Evolutionary conservation across 2,329 filamentous ascomycete genomes (phyloP).

Genomic region (Colletotrichum sp.): DNA sequence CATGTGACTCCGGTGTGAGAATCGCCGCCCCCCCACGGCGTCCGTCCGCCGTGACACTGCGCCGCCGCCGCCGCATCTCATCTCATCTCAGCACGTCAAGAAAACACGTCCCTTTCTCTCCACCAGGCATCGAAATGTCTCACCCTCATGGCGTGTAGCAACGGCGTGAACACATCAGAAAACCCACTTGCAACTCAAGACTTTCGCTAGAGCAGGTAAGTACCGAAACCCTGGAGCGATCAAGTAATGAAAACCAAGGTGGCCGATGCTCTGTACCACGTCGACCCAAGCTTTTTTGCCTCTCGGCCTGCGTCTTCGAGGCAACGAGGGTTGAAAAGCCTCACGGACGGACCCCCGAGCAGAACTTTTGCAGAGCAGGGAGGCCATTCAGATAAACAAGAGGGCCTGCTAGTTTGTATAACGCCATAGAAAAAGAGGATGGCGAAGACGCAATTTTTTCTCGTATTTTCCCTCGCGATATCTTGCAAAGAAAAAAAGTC

Average conservation of each 20-base stretch:
- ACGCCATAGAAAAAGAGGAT: slow-evolving; percentile 7
- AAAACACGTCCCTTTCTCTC: background rate
- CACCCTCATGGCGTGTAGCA: background rate
- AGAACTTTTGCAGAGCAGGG: background rate
- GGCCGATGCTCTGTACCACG: background rate
- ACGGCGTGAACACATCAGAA: background rate
- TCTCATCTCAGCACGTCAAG: background rate
- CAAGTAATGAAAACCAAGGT: slow-evolving; percentile 2
- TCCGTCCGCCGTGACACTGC: background rate
- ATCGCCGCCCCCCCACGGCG: background rate
- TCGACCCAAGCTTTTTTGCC: background rate
- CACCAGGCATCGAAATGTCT: background rate
- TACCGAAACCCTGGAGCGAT: background rate
- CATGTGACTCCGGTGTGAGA: background rate
- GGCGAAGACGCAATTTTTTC: background rate
- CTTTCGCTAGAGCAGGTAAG: background rate
- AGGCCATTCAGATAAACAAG: background rate
- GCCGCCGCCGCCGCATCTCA: background rate
- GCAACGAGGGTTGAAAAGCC: background rate
- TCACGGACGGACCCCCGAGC: background rate
- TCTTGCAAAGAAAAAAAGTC: background rate
- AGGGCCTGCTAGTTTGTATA: background rate
- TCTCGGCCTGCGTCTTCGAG: background rate
- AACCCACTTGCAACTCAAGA: background rate
- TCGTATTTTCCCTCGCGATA: background rate